Evolutionary conservation across 1,284 basidiomycete genomes (phyloP), one percentile per base, ranked within the genome.

Genomic region (Fomitopsis betulina): DNA sequence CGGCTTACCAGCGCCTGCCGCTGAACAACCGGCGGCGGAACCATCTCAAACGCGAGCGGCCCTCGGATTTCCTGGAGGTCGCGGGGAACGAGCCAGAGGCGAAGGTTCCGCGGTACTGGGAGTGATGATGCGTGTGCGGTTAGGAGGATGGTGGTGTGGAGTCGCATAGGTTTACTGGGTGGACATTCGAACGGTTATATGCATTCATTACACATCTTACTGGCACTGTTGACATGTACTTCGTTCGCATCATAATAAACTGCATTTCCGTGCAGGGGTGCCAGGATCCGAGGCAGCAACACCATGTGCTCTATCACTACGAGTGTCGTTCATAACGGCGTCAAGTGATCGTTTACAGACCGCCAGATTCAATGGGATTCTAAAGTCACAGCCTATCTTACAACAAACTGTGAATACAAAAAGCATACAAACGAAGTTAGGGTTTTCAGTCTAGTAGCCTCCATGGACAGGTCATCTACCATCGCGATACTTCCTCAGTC

Each of bases 1-100:
- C 89, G 13, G 87, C 91, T n/a, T 93, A 93, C 70, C 90, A 93
- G 70, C 79, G 91, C 50, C 69, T 91, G 54, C 89, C 91, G 32
- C 72, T 92, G 58, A 93, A 92, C 68, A 91, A 89, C 64, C 77
- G 90, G 60, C 79, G 91, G 58, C 76, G 88, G 67, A 84, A 83
- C 65, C 82, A 82, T 61, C 67, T 89, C 63, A 93, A 93, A 73
- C 79, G 91, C 6, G 90, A 93, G 39, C 77, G 90, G 43, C 90
- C 91, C 2, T 87, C 87, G 10, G 91, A 93, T 71, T 93, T 93
- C 68, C 72, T 91, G 66, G 90, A 93, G 67, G 80, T 91, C 10
- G 79, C 76, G 15, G 83, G 84, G 0, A 76, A 73, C 49, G 83
- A 87, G 60, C 75, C 73, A 50, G 84, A 86, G 38, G 75, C 69